phyloP scores from a whole-genome alignment of 2,329 filamentous ascomycete species.

The Fusarium musae region DNA sequence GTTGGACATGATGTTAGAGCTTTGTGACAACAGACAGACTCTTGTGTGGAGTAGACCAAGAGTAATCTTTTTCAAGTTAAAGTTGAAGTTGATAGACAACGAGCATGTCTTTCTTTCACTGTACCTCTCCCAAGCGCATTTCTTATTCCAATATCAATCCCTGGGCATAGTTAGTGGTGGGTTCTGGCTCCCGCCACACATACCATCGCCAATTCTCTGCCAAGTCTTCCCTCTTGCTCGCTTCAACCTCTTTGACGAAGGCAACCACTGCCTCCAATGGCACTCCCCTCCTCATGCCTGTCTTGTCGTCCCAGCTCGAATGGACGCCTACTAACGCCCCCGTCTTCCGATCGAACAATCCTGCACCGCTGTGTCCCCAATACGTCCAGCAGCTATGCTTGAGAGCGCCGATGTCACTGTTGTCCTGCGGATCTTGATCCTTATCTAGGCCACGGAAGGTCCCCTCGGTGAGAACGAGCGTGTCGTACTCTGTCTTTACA shows the following conservation, averaged over 20 bases:
- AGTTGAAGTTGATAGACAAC: conserved; percentile 12
- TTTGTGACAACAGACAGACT: conserved; percentile 22
- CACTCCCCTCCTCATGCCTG: conserved; percentile 61
- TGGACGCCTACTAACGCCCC: conserved; percentile 61
- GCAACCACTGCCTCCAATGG: conserved; percentile 55
- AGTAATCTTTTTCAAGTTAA: conserved; percentile 14
- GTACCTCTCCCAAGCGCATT: not conserved
- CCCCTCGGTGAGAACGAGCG: conserved; percentile 59
- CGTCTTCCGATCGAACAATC: conserved; percentile 53
- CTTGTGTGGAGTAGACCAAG: conserved; percentile 24
- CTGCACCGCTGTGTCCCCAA: conserved; percentile 66
- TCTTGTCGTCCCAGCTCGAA: conserved; percentile 65
- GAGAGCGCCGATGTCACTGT: conserved; percentile 62
- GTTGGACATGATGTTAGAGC: conserved; percentile 26
- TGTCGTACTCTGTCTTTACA: conserved; percentile 56
- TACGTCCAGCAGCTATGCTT: conserved; percentile 68
- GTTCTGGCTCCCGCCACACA: conserved; percentile 3
- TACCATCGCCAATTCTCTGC: conserved; percentile 26
- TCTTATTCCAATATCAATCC: not conserved
- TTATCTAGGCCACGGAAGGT: conserved; percentile 52
- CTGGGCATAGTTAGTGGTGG: not conserved
- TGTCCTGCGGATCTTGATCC: conserved; percentile 59
- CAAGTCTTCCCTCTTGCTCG: conserved; percentile 4
- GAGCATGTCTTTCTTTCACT: not conserved
- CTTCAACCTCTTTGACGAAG: conserved; percentile 49